Evolutionary conservation across 768 basidiomycete species (phyloP).

Genomic region (Boletales sp.): DNA sequence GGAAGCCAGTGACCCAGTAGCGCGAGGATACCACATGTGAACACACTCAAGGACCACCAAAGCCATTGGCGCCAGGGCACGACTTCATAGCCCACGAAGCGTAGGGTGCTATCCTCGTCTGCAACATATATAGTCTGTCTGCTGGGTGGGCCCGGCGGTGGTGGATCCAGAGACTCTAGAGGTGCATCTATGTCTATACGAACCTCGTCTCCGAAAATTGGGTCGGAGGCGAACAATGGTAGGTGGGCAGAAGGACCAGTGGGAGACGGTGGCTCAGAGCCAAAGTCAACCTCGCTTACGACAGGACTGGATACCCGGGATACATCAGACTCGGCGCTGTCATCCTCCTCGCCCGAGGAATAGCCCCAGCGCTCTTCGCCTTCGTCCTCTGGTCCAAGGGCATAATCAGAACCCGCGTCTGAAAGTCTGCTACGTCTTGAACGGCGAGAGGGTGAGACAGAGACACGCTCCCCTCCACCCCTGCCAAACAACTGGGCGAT

Average conservation of each 20-base stretch:
- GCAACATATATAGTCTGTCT: constrained; percentile 81
- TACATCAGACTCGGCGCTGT: constrained; percentile 32
- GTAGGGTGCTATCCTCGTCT: constrained; percentile 87
- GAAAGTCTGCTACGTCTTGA: constrained; percentile 52
- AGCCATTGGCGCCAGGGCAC: constrained; percentile 55
- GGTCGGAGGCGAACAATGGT: constrained; percentile 69
- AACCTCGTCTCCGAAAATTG: constrained; percentile 78
- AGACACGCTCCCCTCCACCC: constrained; percentile 44
- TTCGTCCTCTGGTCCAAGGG: constrained; percentile 50
- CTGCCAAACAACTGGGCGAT: constrained; percentile 66
- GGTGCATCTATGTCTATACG: constrained; percentile 77
- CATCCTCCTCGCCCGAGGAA: constrained; percentile 79
- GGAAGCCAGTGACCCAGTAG: constrained; percentile 95
- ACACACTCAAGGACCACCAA: constrained; percentile 69
- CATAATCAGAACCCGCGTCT: constrained; percentile 57
- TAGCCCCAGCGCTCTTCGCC: constrained; percentile 87
- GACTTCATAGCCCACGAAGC: constrained; percentile 82
- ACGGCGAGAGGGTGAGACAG: constrained; percentile 46
- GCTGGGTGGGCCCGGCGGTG: constrained; percentile 78
- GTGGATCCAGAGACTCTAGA: constrained; percentile 60
- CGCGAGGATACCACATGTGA: constrained; percentile 68
- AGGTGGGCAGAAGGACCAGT: constrained; percentile 39
- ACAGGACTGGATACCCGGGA: constrained; percentile 25
- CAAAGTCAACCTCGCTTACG: constrained; percentile 64
- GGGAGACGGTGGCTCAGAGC: constrained; percentile 68